These are phyloP conservation scores for Fusarium circinatum DNA, from an alignment of 2,329 filamentous ascomycete species.

Conservation along the genomic window DNA sequence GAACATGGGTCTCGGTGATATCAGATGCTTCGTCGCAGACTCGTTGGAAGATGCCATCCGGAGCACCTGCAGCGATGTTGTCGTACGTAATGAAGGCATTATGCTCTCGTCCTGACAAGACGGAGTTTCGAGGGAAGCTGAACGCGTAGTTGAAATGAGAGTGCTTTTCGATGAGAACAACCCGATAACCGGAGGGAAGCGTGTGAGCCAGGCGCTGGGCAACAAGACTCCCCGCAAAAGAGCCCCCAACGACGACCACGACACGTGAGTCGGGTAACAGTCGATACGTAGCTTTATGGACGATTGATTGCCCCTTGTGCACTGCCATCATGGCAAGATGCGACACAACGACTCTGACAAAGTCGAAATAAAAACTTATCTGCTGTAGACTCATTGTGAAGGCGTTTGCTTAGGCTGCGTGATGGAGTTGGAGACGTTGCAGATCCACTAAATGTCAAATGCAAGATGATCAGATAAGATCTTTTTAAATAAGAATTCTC, in stretches of 20 bases:
- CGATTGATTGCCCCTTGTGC: neutral
- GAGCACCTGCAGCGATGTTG: neutral
- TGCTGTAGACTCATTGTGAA: slow-evolving; percentile 1
- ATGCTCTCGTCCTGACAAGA: slow-evolving; percentile 5
- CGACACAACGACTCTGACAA: neutral
- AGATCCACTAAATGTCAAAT: neutral
- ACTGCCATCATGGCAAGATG: neutral
- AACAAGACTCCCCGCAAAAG: slow-evolving; percentile 19
- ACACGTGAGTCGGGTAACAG: slow-evolving; percentile 2
- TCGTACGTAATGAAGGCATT: slow-evolving; percentile 17
- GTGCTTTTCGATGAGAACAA: slow-evolving; percentile 26
- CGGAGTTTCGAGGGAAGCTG: slow-evolving; percentile 21
- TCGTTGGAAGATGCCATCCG: slow-evolving; percentile 11
- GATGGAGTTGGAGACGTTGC: neutral
- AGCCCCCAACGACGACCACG: slow-evolving; percentile 23
- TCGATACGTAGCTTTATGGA: slow-evolving; percentile 23
- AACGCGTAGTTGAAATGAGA: slow-evolving; percentile 32
- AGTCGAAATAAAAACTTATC: slow-evolving; percentile 1
- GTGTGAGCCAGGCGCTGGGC: slow-evolving; percentile 13
- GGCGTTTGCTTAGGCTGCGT: neutral
- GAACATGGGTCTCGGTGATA: neutral
- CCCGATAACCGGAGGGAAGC: slow-evolving; percentile 21
- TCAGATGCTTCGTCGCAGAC: slow-evolving; percentile 4
- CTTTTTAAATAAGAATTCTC: neutral
- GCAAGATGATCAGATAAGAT: slow-evolving; percentile 14